A percentile compares a stretch with the other conserved stretches of the same genome.
phyloP scores from a whole-genome alignment of 1,284 basidiomycete genomes.

The Farysia itapuensis region DNA sequence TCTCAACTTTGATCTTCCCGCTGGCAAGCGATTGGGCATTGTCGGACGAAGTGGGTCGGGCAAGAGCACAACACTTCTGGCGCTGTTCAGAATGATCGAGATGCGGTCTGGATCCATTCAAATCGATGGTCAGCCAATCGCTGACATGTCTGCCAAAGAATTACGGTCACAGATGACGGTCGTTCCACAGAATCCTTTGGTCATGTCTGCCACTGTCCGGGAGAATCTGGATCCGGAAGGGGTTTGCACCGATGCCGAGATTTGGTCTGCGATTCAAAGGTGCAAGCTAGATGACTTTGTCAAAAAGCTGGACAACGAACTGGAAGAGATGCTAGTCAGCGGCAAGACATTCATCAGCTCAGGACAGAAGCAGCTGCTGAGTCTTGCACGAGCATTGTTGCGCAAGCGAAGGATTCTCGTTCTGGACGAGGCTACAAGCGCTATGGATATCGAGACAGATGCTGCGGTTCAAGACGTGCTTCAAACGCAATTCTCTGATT shows the following conservation, averaged over 20 bases:
- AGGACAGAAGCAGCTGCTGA: constrained; percentile 59
- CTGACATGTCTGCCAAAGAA: constrained; percentile 6
- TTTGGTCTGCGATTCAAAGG: constrained; percentile 51
- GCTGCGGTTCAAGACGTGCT: constrained; percentile 69
- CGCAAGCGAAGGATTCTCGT: constrained; percentile 64
- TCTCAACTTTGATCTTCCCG: constrained; percentile 24
- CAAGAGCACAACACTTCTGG: constrained; percentile 45
- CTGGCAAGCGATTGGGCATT: constrained; percentile 38
- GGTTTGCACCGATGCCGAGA: constrained; percentile 35
- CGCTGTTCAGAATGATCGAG: constrained; percentile 45
- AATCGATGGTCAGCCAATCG: constrained; percentile 32
- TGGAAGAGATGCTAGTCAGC: constrained; percentile 29
- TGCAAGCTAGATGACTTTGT: constrained; percentile 49
- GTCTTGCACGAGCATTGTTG: constrained; percentile 64
- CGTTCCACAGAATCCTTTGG: constrained; percentile 51
- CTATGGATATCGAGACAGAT: constrained; percentile 36
- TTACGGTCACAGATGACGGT: constrained; percentile 41
- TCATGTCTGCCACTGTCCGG: constrained; percentile 49
- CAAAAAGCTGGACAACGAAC: constrained; percentile 28
- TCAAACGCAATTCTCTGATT: constrained; percentile 39
- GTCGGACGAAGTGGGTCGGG: constrained; percentile 41
- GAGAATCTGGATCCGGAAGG: constrained; percentile 53
- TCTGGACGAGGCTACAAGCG: constrained; percentile 63
- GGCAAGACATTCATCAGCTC: constrained; percentile 25
- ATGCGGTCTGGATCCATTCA: constrained; percentile 30